These are phyloP conservation scores for Lasiodiplodia citricola DNA, from an alignment of 2,329 filamentous ascomycete genomes.

Conservation along the genomic window DNA sequence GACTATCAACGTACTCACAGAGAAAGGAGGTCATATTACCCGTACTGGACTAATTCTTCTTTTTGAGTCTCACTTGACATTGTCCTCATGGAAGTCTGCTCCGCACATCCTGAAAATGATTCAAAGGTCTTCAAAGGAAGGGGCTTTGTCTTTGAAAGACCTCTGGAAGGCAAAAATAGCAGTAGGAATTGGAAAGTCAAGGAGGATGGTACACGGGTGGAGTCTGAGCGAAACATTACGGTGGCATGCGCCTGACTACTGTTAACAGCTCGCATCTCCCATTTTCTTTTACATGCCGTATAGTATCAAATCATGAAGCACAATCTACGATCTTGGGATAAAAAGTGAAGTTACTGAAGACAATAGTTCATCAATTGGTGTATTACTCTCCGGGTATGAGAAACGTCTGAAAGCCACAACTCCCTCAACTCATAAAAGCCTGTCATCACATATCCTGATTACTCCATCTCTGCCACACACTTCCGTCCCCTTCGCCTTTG, in stretches of 20 bases:
- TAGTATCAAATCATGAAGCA: too few species aligned
- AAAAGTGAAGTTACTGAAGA: too few species aligned
- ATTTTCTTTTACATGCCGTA: neutral
- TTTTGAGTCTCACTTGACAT: rapidly evolving
- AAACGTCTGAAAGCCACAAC: neutral
- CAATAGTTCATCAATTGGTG: neutral
- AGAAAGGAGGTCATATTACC: neutral
- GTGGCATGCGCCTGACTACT: neutral
- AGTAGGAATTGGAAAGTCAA: too few species aligned
- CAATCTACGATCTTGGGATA: too few species aligned
- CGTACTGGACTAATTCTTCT: neutral
- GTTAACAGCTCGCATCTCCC: neutral
- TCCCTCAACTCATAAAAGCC: neutral
- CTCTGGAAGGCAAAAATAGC: too few species aligned
- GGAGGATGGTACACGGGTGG: neutral
- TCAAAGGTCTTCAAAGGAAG: neutral
- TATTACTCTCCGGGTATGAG: neutral
- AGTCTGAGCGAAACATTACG: too few species aligned
- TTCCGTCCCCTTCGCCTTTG: too few species aligned
- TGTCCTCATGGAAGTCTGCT: rapidly evolving
- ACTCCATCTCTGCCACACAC: neutral
- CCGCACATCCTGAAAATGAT: neutral
- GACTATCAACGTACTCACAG: neutral
- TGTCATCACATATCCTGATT: neutral
- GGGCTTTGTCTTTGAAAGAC: neutral